These are phyloP conservation scores for Solanum sitiens DNA, from an alignment of 257 asterid genomes.

Conservation along the genomic window DNA sequence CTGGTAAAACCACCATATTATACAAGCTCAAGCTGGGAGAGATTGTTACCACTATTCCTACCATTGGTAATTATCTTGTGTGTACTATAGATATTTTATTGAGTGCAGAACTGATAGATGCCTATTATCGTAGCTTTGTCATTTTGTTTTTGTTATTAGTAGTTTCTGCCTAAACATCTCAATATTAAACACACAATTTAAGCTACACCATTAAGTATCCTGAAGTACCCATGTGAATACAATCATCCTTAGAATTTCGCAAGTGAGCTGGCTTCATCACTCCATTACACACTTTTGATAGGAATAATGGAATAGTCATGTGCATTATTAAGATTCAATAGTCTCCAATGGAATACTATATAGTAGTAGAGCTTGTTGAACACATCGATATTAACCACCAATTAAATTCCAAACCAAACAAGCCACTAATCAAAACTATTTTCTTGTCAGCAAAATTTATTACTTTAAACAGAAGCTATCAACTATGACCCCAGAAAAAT, in stretches of 20 bases:
- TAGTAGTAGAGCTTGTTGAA: background rate
- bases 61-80: constrained; percentile 45
- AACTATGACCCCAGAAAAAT: background rate
- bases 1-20: constrained; percentile 80
- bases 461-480: background rate
- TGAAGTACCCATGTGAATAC: background rate
- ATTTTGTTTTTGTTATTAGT: background rate
- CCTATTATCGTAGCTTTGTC: background rate
- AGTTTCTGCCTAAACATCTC: background rate
- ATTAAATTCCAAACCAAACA: background rate
- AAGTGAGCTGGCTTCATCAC: background rate
- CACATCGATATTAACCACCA: background rate
- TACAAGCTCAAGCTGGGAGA: constrained; percentile 84
- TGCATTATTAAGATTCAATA: too few relatives aligned
- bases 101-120: background rate
- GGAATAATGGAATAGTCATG: background rate
- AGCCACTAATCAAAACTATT: background rate
- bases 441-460: background rate
- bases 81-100: background rate
- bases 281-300: background rate
- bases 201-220: background rate
- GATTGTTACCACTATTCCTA: constrained; percentile 68
- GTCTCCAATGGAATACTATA: background rate
- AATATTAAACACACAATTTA: background rate
- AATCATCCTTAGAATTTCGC: background rate